Evolutionary conservation across 306 rosid genomes (phyloP), one percentile per base, ranked within the genome.

Genomic region (Psophocarpus tetragonolobus): DNA sequence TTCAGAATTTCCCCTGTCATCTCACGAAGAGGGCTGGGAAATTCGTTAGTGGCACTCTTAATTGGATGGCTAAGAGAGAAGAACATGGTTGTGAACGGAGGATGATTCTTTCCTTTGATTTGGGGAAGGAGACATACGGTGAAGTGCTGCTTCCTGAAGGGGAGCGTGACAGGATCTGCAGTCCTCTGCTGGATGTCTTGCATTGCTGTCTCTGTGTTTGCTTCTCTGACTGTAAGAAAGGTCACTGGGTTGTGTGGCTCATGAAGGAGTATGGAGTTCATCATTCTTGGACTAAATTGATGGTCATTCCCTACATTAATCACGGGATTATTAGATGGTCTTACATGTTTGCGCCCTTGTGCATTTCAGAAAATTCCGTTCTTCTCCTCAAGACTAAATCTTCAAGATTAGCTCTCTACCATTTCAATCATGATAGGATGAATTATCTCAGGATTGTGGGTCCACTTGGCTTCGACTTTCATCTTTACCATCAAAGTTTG

Each of bases 241-340:
- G 32, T 50, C 62, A 64, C 20, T 78, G 69, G 77, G 14, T 42
- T 64, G n/a, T 73, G 63, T 73, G 79, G 84, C 2, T 44, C 6
- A 78, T 65, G 78, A 51, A 80, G 57, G 69, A 80, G 41, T 80
- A 26, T 21, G 75, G 79, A 4, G 74, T 64, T 29, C 10, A 10
- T 3, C 3, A 41, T 8, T 73, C 84, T 9, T 73, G 58, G 84
- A 73, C 67, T 80, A 80, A 65, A 53, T 39, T 80, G 29, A 21
- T 20, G 15, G 30, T 1, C 12, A 20, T 51, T 0, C 58, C 58
- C 3, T 15, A 30, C n/a, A 20, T 1, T 11, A 15, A 17, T 4
- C 11, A 21, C 5, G 3, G 5, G 32, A 11, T 18, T 33, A 2
- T 11, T 6, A 32, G 1, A 18, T 29, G 60, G 71, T 12, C 0